Evolutionary conservation across 306 rosid species (phyloP), one percentile per base, ranked within the genome.

Genomic region (Lagenaria siceraria): DNA sequence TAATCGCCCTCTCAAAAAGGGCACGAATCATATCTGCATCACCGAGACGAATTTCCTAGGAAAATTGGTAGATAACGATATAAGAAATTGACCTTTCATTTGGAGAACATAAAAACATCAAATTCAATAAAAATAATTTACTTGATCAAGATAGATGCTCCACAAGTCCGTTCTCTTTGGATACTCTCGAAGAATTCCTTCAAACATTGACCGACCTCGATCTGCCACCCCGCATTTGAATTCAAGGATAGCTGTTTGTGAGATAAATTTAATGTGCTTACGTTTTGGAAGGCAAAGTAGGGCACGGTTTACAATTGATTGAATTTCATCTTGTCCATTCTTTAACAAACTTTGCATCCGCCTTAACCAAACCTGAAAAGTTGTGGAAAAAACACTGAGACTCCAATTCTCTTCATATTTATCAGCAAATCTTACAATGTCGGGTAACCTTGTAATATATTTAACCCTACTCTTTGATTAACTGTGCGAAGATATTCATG

Each of bases 101-200:
- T 24, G 3, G n/a, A 46, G 83, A n/a, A 58, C 68, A 49, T 56
- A 36, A 31, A 42, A 82, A 75, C 18, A 64, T 12, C 17, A 59
- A 24, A 56, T 22, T 13, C 55, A 53, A 17, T 14, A 17, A 76
- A 66, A 21, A 76, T 49, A 33, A 70, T 76, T 79, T 92, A 92
- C 98, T 82, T 95, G 99, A 87, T 95, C 99, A 72, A 95, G 90
- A 88, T 95, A 95, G 70, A 95, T 71, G 78, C 96, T 92, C 99
- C 99, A 92, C 63, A 90, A 78, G 82, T 92, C 97, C 27, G 93
- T 92, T 83, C 92, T 88, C 88, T 89, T 92, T 0, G 97, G 97
- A 71, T 95, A 86, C 74, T 95, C 92, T 70, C 89, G 85, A 79
- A 95, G 75, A 72, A 92, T 81, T 81, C 88, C 88, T 90, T 95